These are phyloP conservation scores for Emergomyces orientalis DNA, from an alignment of 2,329 filamentous ascomycete species.

Conservation along the genomic window DNA sequence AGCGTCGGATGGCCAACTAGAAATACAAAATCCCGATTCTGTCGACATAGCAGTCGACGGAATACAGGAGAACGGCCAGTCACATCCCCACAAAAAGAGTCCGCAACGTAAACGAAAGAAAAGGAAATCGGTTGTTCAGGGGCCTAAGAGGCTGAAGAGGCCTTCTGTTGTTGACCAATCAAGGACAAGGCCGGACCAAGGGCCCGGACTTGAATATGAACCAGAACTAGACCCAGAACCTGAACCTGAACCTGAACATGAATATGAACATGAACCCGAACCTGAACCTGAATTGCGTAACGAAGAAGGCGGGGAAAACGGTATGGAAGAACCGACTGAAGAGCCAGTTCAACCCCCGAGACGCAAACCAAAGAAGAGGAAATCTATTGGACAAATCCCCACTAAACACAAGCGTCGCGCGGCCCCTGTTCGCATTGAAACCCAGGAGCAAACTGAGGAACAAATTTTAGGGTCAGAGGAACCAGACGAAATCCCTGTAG, in stretches of 20 bases:
- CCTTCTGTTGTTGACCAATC: neutral
- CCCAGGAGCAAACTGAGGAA: neutral
- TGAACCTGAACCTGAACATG: neutral
- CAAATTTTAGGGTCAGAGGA: conserved; percentile 7
- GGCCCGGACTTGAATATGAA: conserved; percentile 5
- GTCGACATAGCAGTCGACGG: neutral
- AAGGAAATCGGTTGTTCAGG: conserved; percentile 14
- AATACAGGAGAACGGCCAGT: neutral
- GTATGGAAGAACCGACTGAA: neutral
- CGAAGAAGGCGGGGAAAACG: neutral
- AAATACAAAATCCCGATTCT: neutral
- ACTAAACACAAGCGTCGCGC: neutral
- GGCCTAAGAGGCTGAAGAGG: conserved; percentile 9
- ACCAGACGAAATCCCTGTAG: neutral
- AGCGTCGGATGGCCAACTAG: neutral
- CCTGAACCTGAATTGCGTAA: neutral
- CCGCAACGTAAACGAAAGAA: conserved; percentile 10
- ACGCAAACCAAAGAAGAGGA: conserved; percentile 7
- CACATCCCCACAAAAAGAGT: neutral
- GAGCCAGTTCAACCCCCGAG: neutral
- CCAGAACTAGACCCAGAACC: conserved; percentile 6
- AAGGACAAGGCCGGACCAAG: neutral
- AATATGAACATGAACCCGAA: conserved; percentile 6
- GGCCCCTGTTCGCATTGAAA: neutral
- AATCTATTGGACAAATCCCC: neutral